Evolutionary conservation across 805 yeast species (phyloP).

Genomic region (Suhomyces xylopsoci): DNA sequence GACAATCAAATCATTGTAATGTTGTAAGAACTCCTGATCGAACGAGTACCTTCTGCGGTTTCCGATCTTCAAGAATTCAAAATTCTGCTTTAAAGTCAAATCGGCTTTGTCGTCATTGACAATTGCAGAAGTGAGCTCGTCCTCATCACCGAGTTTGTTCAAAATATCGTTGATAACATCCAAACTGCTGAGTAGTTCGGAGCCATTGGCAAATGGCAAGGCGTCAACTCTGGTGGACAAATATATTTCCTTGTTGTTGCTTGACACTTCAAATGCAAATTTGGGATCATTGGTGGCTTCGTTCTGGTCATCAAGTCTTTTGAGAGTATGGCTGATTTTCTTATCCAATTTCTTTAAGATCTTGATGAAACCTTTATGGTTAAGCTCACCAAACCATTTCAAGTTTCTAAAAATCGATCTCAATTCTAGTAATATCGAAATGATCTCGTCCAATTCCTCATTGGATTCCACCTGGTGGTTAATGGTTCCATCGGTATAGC

Average conservation of each 20-base stretch:
- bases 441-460: conserved; percentile 42
- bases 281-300: conserved; percentile 5
- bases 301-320: conserved; percentile 12
- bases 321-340: conserved; percentile 42
- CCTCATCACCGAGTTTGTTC: conserved; percentile 43
- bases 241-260: conserved; percentile 37
- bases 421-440: conserved; percentile 64
- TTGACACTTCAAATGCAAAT: conserved; percentile 21
- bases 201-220: conserved; percentile 72
- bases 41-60: conserved; percentile 21
- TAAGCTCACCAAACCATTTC: conserved; percentile 92
- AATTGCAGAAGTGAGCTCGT: conserved; percentile 1
- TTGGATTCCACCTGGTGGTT: conserved; percentile 33
- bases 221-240: conserved; percentile 67
- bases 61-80: conserved; percentile 22
- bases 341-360: conserved; percentile 89
- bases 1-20: conserved; percentile 22
- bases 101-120: conserved; percentile 6
- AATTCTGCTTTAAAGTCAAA: not conserved
- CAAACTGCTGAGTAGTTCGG: conserved; percentile 54
- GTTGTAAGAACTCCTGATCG: conserved; percentile 22
- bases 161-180: conserved; percentile 50
- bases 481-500: conserved; percentile 21
- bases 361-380: conserved; percentile 84
- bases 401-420: conserved; percentile 74